phyloP scores from a whole-genome alignment of 1,284 basidiomycete genomes.

The Rhodotorula sp. region DNA sequence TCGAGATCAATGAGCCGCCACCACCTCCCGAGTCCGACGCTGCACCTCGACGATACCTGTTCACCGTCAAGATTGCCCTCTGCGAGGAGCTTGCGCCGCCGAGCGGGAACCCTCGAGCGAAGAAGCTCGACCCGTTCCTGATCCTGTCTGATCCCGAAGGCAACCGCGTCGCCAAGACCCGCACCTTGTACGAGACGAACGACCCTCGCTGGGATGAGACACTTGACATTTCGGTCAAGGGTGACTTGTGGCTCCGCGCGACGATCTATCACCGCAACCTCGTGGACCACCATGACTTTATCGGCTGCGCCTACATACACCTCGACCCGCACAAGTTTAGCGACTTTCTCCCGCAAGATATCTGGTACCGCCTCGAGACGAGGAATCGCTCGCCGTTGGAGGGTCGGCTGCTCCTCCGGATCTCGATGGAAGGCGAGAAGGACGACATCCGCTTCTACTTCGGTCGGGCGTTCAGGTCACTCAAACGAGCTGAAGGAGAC shows the following conservation, averaged over 20 bases:
- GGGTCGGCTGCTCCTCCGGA: constrained; percentile 74
- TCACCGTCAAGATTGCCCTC: constrained; percentile 88
- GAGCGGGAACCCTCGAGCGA: constrained; percentile 64
- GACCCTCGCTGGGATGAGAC: constrained; percentile 96
- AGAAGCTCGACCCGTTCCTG: constrained; percentile 83
- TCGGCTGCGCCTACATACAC: constrained; percentile 88
- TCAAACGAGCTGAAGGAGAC: constrained; percentile 91
- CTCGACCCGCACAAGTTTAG: constrained; percentile 85
- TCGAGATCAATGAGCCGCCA: constrained; percentile 50
- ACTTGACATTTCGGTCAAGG: constrained; percentile 80
- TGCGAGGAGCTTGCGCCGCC: constrained; percentile 76
- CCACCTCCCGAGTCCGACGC: neutral
- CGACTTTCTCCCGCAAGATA: constrained; percentile 84
- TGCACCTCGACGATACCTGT: constrained; percentile 70
- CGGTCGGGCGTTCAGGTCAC: constrained; percentile 86
- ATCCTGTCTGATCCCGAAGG: constrained; percentile 92
- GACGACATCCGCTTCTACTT: constrained; percentile 93
- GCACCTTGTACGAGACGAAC: constrained; percentile 88
- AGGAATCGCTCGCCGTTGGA: constrained; percentile 31
- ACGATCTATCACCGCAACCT: constrained; percentile 87
- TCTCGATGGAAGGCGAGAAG: constrained; percentile 98
- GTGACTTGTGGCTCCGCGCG: constrained; percentile 90
- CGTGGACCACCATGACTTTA: constrained; percentile 55
- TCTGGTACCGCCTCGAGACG: constrained; percentile 83
- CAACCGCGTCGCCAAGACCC: constrained; percentile 84